A percentile compares a stretch with the other conserved stretches of the same genome.
Evolutionary conservation across 192 early-diverging fungal genomes (phyloP).

Genomic region (Gamsiella multidivaricata): DNA sequence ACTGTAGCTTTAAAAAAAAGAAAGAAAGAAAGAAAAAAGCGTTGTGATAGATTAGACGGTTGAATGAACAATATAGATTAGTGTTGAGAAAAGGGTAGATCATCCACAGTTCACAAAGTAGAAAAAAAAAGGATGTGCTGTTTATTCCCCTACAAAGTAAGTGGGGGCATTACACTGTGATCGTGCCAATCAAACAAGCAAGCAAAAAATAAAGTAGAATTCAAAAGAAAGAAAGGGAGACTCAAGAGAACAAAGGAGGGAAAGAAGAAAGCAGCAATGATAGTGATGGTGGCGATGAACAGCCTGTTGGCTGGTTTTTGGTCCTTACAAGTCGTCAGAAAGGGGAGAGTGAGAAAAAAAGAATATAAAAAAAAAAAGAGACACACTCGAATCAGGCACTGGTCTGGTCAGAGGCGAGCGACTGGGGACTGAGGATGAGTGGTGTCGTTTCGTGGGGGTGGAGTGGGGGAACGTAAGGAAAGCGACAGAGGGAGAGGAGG

Average conservation of each 20-base stretch:
- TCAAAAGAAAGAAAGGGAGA: too few species aligned
- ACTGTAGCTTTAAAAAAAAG: neutral
- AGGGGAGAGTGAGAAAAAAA: neutral
- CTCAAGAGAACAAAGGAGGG: too few species aligned
- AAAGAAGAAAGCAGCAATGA: too few species aligned
- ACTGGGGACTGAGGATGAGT: neutral
- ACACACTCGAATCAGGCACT: conserved; percentile 1
- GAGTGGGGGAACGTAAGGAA: neutral
- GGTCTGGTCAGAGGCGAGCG: neutral
- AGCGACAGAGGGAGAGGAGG: neutral
- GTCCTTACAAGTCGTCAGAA: neutral
- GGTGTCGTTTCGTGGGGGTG: neutral
- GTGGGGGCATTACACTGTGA: neutral
- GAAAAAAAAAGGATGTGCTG: too few species aligned
- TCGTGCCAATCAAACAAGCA: too few species aligned
- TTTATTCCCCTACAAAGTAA: too few species aligned
- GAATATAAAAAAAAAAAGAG: neutral
- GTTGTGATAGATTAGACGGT: neutral
- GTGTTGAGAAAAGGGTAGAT: too few species aligned
- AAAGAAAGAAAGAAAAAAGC: neutral
- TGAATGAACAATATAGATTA: neutral
- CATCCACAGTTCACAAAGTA: too few species aligned
- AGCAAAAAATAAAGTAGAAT: too few species aligned
- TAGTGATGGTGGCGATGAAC: too few species aligned
- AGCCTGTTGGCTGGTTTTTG: too few species aligned